These are phyloP conservation scores for Plantago major DNA, from an alignment of 257 asterid species.

Conservation along the genomic window DNA sequence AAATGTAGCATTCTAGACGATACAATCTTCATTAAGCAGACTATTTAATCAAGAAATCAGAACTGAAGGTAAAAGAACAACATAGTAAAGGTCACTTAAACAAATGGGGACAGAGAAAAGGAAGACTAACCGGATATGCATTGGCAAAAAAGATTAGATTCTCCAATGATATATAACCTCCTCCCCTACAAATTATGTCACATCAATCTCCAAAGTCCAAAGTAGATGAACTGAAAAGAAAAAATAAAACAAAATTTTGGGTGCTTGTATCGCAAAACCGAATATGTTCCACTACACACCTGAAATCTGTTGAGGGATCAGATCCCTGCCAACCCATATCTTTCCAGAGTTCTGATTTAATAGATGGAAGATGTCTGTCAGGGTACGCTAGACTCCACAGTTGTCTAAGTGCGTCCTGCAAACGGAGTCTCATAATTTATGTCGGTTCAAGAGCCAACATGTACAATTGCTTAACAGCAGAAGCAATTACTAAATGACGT, in stretches of 20 bases:
- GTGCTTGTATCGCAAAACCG: conserved; percentile 4
- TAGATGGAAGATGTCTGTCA: conserved; percentile 70
- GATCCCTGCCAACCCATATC: conserved; percentile 99
- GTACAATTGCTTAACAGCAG: no score
- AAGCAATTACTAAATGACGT: no score
- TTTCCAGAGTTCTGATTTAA: conserved; percentile 92
- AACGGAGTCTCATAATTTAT: background rate
- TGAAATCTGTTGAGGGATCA: conserved; percentile 97
- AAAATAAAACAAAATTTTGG: background rate
- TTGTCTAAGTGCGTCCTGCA: conserved; percentile 84
- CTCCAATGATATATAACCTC: conserved; percentile 95
- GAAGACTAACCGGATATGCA: conserved; percentile 72
- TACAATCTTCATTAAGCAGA: no score
- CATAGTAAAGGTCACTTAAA: conserved; percentile 4
- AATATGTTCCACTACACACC: conserved; percentile 36
- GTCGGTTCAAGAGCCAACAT: no score
- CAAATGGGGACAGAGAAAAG: conserved; percentile 14
- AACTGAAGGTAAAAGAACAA: background rate
- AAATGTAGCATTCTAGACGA: no score
- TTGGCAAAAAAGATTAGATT: conserved; percentile 86
- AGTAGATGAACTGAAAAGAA: background rate
- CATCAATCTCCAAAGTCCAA: conserved; percentile 12
- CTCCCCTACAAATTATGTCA: conserved; percentile 59
- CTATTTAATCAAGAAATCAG: background rate
- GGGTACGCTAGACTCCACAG: conserved; percentile 93